A percentile compares a stretch with the other conserved stretches of the same genome.
Conservation (phyloP, 164 flowering plant genomes). For the Chimonanthus praecox region DNA sequence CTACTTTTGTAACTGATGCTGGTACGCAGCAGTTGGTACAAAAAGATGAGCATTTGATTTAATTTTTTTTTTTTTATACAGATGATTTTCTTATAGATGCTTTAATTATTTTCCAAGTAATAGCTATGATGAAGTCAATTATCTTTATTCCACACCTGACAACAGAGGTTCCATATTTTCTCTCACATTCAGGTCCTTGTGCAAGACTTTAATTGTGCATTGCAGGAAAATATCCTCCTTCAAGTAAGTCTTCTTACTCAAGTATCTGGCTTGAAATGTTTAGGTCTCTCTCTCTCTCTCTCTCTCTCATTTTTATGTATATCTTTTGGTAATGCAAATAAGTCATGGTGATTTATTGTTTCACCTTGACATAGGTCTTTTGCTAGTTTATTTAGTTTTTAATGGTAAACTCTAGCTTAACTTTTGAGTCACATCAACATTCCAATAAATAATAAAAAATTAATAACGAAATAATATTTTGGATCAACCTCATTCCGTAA, state of each 20-base stretch:
- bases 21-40: too few species aligned
- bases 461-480: not conserved
- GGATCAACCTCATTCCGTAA: not conserved
- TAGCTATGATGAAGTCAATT: not conserved
- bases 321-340: not conserved
- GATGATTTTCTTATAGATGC: too few species aligned
- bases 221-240: conserved; percentile 83
- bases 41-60: too few species aligned
- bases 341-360: not conserved
- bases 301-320: too few species aligned
- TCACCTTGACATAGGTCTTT: not conserved
- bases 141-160: not conserved
- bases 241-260: conserved; percentile 43
- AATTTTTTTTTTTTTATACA: too few species aligned
- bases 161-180: not conserved
- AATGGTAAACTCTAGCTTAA: not conserved
- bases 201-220: conserved; percentile 91
- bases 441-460: too few species aligned
- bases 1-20: too few species aligned
- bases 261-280: too few species aligned
- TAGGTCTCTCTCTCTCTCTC: too few species aligned
- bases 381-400: not conserved
- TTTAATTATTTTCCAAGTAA: not conserved
- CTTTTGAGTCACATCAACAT: too few species aligned
- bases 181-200: conserved; percentile 49